phyloP scores from a whole-genome alignment of 192 early-diverging fungal species.

The Linnemannia elongata region DNA sequence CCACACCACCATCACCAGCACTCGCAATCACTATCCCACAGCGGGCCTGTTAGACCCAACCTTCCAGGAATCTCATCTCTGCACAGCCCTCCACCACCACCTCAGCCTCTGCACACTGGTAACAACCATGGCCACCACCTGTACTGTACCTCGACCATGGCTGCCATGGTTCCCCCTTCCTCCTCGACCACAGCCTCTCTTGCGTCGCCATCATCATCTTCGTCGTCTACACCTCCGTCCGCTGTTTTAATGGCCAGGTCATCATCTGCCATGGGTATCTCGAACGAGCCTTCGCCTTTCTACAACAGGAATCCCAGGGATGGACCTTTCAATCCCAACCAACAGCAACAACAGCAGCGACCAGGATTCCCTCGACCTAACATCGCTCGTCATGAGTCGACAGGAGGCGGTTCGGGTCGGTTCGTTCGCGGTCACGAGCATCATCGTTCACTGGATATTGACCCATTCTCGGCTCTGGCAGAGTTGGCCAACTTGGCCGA shows the following conservation, averaged over 20 bases:
- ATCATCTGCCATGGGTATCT: conserved; percentile 19
- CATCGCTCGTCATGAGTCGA: conserved; percentile 14
- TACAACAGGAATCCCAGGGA: neutral
- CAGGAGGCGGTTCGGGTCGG: conserved; percentile 1
- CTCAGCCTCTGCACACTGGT: neutral
- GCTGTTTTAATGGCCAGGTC: conserved; percentile 23
- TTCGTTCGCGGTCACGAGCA: conserved; percentile 44
- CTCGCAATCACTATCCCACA: neutral
- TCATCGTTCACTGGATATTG: conserved; percentile 46
- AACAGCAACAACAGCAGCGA: conserved; percentile 32
- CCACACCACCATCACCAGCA: conserved; percentile 10
- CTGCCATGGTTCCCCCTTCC: conserved; percentile 24
- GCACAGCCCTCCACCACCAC: conserved; percentile 26
- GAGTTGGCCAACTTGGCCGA: conserved; percentile 50
- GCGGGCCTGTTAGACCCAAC: conserved; percentile 34
- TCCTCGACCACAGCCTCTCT: conserved; percentile 18
- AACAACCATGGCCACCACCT: conserved; percentile 11
- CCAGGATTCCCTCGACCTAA: conserved; percentile 25
- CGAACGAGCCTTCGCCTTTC: conserved; percentile 14
- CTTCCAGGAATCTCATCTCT: conserved; percentile 42
- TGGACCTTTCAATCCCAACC: neutral
- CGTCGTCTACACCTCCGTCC: conserved; percentile 2
- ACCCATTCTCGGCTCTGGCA: conserved; percentile 44
- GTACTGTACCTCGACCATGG: conserved; percentile 27
- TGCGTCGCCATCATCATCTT: conserved; percentile 1